Evolutionary conservation across 2,329 filamentous ascomycete genomes (phyloP).

Genomic region (Alternaria ethzedia): DNA sequence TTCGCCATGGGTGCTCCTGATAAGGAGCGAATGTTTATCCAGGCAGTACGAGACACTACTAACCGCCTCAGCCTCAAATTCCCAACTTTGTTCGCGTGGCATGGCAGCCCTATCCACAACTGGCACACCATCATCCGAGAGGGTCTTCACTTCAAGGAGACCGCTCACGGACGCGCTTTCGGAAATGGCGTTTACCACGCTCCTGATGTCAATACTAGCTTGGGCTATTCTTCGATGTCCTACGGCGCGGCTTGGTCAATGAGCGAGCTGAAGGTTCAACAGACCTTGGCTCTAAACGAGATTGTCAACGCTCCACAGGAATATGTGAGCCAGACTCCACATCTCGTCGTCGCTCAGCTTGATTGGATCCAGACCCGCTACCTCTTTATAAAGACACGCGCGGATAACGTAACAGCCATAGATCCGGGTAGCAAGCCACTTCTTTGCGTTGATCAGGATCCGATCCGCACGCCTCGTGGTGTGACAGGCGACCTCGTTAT

Average conservation of each 20-base stretch:
- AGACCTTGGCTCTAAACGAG: constrained; percentile 79
- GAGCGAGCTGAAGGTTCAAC: constrained; percentile 66
- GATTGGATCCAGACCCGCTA: constrained; percentile 94
- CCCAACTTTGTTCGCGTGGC: constrained; percentile 85
- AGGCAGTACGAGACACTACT: constrained; percentile 62
- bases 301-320: constrained; percentile 75
- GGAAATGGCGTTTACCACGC: constrained; percentile 88
- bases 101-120: constrained; percentile 76
- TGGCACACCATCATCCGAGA: constrained; percentile 91
- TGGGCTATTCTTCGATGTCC: constrained; percentile 52
- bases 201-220: constrained; percentile 62
- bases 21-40: constrained; percentile 77
- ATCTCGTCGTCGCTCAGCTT: constrained; percentile 74
- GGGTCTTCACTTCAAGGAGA: constrained; percentile 74
- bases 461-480: constrained; percentile 51
- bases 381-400: constrained; percentile 65
- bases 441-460: constrained; percentile 50
- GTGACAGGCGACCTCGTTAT: constrained; percentile 54
- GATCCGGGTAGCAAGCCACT: constrained; percentile 28
- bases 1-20: constrained; percentile 91
- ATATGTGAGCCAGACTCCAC: constrained; percentile 63
- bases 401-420: not conserved
- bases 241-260: constrained; percentile 63
- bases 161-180: constrained; percentile 69
- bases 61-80: constrained; percentile 52